Conservation (phyloP, 2,329 filamentous ascomycete species). For the Chaetomiaceae sp. region DNA sequence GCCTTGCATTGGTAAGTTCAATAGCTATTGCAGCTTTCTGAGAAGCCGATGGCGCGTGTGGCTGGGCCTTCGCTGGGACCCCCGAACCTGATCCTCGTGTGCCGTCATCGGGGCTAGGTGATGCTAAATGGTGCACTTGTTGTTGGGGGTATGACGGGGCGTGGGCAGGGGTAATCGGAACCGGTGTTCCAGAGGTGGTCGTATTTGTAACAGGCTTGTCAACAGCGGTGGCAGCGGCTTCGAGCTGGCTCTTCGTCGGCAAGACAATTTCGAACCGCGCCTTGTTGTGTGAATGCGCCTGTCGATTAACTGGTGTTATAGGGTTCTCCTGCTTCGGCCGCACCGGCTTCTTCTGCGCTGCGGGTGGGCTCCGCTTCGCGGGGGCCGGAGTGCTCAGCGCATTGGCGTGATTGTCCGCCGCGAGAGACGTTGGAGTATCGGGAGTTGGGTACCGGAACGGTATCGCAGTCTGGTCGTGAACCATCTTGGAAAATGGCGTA, state of each 20-base stretch:
- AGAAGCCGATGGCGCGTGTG: conserved; percentile 22
- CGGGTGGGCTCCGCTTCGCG: conserved; percentile 31
- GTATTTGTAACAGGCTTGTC: conserved; percentile 2
- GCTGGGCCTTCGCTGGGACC: conserved; percentile 1
- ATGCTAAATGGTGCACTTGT: neutral
- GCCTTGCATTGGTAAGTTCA: conserved; percentile 40
- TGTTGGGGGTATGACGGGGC: neutral
- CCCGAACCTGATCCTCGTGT: neutral
- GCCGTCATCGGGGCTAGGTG: conserved; percentile 22
- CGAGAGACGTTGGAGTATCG: conserved; percentile 30
- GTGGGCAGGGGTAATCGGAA: neutral
- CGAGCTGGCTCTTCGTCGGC: conserved; percentile 39
- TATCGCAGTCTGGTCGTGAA: conserved; percentile 41
- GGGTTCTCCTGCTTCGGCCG: conserved; percentile 21
- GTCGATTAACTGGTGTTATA: conserved; percentile 20
- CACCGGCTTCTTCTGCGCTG: conserved; percentile 21
- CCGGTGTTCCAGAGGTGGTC: neutral
- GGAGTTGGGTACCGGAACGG: conserved; percentile 39
- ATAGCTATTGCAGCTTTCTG: conserved; percentile 39
- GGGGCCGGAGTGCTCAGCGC: conserved; percentile 25
- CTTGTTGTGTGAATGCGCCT: conserved; percentile 35
- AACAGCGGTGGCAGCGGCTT: conserved; percentile 18
- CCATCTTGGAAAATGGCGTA: conserved; percentile 48
- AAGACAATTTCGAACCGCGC: conserved; percentile 46
- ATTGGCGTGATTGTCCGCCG: conserved; percentile 30